phyloP scores from a whole-genome alignment of 352 stramenopile genomes.

The Phytophthora idaei region DNA sequence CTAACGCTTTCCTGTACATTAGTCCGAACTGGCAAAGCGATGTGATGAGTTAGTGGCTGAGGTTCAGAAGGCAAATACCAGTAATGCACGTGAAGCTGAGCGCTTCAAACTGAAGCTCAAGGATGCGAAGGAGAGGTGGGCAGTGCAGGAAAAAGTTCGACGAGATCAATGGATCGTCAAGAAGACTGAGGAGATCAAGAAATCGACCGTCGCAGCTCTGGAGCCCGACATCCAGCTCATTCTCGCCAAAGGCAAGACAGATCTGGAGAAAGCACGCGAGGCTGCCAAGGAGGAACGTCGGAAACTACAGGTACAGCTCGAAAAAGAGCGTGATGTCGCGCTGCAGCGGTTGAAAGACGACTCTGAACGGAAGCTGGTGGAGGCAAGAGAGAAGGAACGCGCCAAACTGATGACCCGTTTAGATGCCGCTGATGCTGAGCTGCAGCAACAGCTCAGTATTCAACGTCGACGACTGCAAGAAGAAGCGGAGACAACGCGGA shows the following conservation, averaged over 20 bases:
- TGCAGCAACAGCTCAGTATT: conserved; percentile 79
- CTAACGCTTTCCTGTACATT: not conserved
- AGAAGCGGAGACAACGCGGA: conserved; percentile 63
- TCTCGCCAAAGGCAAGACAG: conserved; percentile 73
- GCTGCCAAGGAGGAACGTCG: conserved; percentile 59
- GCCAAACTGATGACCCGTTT: conserved; percentile 72
- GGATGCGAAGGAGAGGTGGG: conserved; percentile 78
- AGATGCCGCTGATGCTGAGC: conserved; percentile 71
- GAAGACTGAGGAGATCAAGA: conserved; percentile 89
- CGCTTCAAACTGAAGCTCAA: conserved; percentile 79
- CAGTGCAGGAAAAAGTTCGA: conserved; percentile 65
- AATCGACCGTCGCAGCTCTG: conserved; percentile 75
- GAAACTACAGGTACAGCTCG: conserved; percentile 54
- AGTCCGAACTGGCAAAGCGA: conserved; percentile 69
- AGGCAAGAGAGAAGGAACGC: conserved; percentile 78
- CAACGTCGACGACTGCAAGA: conserved; percentile 77
- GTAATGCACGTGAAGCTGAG: conserved; percentile 51
- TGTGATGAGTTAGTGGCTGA: conserved; percentile 78
- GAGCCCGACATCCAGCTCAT: conserved; percentile 86
- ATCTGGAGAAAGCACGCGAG: conserved; percentile 68
- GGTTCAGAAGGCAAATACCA: conserved; percentile 59
- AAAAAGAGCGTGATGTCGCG: conserved; percentile 61
- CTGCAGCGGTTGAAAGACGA: conserved; percentile 70
- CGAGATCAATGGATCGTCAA: conserved; percentile 83
- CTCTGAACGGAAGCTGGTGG: conserved; percentile 72